Base-by-base conservation (phyloP, 2,329 filamentous ascomycete genomes). In the Apiospora arundinis region DNA sequence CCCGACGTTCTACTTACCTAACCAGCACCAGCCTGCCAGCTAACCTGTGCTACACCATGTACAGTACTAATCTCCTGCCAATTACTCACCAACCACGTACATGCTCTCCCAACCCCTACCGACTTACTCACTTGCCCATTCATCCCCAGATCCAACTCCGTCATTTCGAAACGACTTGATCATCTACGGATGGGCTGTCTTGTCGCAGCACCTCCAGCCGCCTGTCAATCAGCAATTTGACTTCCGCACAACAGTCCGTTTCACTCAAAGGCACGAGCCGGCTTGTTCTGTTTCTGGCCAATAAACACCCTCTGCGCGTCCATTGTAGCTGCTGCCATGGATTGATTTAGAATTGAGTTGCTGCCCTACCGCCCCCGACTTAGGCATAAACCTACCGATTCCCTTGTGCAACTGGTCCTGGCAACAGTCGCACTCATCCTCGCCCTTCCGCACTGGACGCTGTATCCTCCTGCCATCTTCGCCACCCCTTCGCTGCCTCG, bases 311-410 rank as follows among this genome's bases (percentile, higher is more conserved):
- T 63, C 56, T 63, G 56, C 32, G 56, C 56, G 32, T 40, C 16
- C 56, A 63, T 63, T 63, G 56, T 63, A 63, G 56, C 56, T 40
- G 56, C n/a, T 63, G 56, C 56, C 28, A 63, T 63, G 56, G 56
- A 63, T 63, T 63, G 56, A 63, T 63, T 63, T 63, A 63, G 56
- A 63, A 63, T 63, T 63, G 18, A 40, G 32, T 63, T 63, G 56
- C 56, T 63, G 56, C 56, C 56, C 56, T 63, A 63, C 56, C 56
- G 56, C 56, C 56, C 56, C 56, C 56, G 56, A 37, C 56, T 63
- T 63, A 63, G 56, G 56, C 56, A 63, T 40, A 63, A 63, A 63
- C 56, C 56, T 63, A 63, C 56, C 56, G 9, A 63, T 63, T 60
- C 18, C 18, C 52, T n/a, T 23, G 56, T 63, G 32, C 56, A 37